phyloP scores from a whole-genome alignment of 2,329 filamentous ascomycete species.

The Corniculantispora saksenae region DNA sequence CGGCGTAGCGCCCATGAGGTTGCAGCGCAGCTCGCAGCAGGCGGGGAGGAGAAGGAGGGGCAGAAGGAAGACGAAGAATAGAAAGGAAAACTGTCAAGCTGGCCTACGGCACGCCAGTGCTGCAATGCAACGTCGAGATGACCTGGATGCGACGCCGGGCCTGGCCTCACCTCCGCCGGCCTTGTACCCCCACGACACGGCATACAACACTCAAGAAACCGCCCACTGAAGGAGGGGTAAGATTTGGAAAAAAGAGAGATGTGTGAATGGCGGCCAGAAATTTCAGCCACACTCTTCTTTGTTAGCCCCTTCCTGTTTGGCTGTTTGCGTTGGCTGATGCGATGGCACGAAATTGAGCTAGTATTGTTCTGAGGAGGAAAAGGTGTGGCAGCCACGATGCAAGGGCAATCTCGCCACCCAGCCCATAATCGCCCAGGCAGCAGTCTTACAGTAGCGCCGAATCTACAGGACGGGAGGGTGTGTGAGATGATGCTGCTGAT shows the following conservation, averaged over 20 bases:
- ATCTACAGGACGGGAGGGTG: neutral
- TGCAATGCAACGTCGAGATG: constrained; percentile 5
- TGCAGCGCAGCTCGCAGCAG: neutral
- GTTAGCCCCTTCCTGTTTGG: too few relatives aligned
- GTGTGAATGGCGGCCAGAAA: too few relatives aligned
- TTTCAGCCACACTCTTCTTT: too few relatives aligned
- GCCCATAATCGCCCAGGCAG: neutral
- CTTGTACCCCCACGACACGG: neutral
- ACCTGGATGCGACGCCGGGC: neutral
- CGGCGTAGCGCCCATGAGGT: neutral
- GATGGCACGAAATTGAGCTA: neutral
- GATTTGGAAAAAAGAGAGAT: neutral
- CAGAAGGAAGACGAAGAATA: too few relatives aligned
- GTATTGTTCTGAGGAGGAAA: neutral
- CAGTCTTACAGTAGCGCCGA: neutral
- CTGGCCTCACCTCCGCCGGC: neutral
- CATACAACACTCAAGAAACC: neutral
- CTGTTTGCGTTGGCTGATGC: neutral
- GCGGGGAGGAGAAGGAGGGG: too few relatives aligned
- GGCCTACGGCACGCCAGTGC: neutral
- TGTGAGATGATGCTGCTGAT: neutral
- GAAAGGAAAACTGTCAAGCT: neutral
- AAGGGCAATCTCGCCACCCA: neutral
- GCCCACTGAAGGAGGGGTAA: neutral
- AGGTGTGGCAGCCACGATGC: neutral